Base-by-base conservation (phyloP, 1,139 yeast genomes). In the Yamadazyma songkhlaensis region DNA sequence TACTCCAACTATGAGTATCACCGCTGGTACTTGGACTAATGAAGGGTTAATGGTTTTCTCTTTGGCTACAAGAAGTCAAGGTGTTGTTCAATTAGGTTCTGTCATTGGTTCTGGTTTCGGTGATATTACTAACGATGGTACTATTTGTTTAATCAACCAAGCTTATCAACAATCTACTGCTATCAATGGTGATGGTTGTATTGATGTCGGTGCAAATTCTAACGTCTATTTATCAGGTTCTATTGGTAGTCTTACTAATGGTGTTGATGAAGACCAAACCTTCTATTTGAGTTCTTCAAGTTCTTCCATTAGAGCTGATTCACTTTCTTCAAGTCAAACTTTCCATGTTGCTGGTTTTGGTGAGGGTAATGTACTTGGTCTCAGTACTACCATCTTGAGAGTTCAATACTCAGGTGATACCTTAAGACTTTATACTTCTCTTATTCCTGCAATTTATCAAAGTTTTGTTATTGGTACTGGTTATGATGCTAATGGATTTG, bases 301-400 rank as follows among this genome's bases (percentile, higher is more conserved):
- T 4, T 54, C 66, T 2, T 35, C 52, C 17, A 30, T 60, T 22
- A 44, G 50, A 34, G 57, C 53, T n/a, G 50, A 47, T 23, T 50
- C 54, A 6, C 27, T 54, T 12, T 41, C 53, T 11, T 11, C 41
- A 10, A 24, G 51, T 26, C 55, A 48, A 39, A 55, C 60, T 8
- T 54, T 52, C 41, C 53, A 44, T 6, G 66, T 64, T 23, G 54
- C 53, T 17, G 67, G 67, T 25, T 63, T 53, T 38, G 69, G 69
- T 36, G 47, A 47, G 36, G 60, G 64, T 6, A 64, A 64, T 39
- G 39, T 45, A 11, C 47, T 64, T 36, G 62, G 59, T 35, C 31
- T 60, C 15, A 46, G 43, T 30, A 20, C 47, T 22, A 44, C 60
- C 7, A 43, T 59, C 29, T 28, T 47, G 24, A 23, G 38, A 6